Evolutionary conservation across 2,329 filamentous ascomycete species (phyloP).

Genomic region (Aspergillus brasiliensis): DNA sequence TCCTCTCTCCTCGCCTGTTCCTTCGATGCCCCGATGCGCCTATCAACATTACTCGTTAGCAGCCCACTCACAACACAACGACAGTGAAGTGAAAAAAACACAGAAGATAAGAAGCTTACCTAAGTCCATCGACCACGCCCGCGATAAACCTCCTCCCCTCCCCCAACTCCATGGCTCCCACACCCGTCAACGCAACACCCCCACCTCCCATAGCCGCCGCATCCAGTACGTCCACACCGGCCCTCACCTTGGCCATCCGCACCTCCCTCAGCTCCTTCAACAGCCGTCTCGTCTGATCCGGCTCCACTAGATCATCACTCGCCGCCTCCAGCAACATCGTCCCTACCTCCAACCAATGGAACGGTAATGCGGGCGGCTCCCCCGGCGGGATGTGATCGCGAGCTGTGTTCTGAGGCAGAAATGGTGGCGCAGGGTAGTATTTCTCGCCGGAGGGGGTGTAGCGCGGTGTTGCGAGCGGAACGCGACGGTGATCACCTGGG

Average conservation of each 20-base stretch:
- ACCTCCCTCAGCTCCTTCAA: slow-evolving; percentile 84
- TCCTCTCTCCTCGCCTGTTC: slow-evolving; percentile 77
- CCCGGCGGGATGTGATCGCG: slow-evolving; percentile 57
- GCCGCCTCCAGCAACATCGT: slow-evolving; percentile 86
- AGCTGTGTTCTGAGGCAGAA: slow-evolving; percentile 73
- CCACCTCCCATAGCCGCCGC: slow-evolving; percentile 52
- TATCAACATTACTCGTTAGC: slow-evolving; percentile 26
- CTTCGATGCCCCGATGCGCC: slow-evolving; percentile 77
- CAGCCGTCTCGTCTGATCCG: slow-evolving; percentile 73
- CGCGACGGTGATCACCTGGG: slow-evolving; percentile 25
- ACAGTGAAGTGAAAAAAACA: neutral
- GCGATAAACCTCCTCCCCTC: slow-evolving; percentile 82
- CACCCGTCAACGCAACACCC: slow-evolving; percentile 74
- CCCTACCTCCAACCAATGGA: slow-evolving; percentile 92
- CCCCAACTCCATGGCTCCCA: slow-evolving; percentile 90
- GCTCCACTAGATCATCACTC: slow-evolving; percentile 74
- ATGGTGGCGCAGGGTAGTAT: slow-evolving; percentile 66
- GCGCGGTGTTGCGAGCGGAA: slow-evolving; percentile 28
- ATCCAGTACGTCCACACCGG: slow-evolving; percentile 71
- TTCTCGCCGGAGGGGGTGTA: slow-evolving; percentile 43
- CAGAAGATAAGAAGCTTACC: slow-evolving; percentile 40
- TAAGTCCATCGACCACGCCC: slow-evolving; percentile 82
- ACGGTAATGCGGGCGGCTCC: slow-evolving; percentile 63
- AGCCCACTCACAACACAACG: neutral
- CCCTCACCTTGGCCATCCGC: slow-evolving; percentile 83